These are phyloP conservation scores for Phytopythium delawarense DNA, from an alignment of 352 stramenopile species.

Conservation along the genomic window DNA sequence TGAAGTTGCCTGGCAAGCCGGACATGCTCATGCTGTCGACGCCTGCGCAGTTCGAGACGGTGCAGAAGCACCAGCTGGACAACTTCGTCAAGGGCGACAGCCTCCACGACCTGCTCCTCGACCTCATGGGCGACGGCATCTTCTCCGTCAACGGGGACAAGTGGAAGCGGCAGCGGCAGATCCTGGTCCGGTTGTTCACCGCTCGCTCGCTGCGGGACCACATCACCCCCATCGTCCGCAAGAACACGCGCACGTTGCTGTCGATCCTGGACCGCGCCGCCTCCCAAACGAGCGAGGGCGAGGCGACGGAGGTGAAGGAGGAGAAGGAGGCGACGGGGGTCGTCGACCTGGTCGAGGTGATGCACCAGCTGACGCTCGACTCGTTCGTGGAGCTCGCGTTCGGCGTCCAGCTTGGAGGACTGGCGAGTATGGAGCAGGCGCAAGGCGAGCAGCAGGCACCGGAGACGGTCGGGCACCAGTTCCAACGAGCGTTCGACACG, in stretches of 20 bases:
- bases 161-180: slow-evolving; percentile 65
- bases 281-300: background rate
- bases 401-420: slow-evolving; percentile 28
- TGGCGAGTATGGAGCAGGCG: background rate
- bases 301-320: no score
- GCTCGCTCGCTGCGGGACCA: slow-evolving; percentile 29
- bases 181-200: slow-evolving; percentile 77
- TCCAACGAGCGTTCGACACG: slow-evolving; percentile 15
- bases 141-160: slow-evolving; percentile 47
- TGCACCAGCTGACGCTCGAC: slow-evolving; percentile 35
- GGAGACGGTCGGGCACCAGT: slow-evolving; percentile 4
- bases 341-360: slow-evolving; percentile 15
- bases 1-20: slow-evolving; percentile 13
- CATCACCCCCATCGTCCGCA: slow-evolving; percentile 17
- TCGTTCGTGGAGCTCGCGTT: slow-evolving; percentile 55
- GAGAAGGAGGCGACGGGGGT: background rate
- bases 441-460: background rate
- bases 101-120: slow-evolving; percentile 25
- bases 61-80: slow-evolving; percentile 48
- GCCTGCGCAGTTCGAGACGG: slow-evolving; percentile 29
- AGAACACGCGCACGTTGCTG: slow-evolving; percentile 11
- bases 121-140: slow-evolving; percentile 60
- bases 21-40: slow-evolving; percentile 15
- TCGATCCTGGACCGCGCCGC: slow-evolving; percentile 6
- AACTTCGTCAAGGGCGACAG: slow-evolving; percentile 57